Evolutionary conservation across 768 basidiomycete genomes (phyloP), one percentile per base, ranked within the genome.

Genomic region (Russula brevipes): DNA sequence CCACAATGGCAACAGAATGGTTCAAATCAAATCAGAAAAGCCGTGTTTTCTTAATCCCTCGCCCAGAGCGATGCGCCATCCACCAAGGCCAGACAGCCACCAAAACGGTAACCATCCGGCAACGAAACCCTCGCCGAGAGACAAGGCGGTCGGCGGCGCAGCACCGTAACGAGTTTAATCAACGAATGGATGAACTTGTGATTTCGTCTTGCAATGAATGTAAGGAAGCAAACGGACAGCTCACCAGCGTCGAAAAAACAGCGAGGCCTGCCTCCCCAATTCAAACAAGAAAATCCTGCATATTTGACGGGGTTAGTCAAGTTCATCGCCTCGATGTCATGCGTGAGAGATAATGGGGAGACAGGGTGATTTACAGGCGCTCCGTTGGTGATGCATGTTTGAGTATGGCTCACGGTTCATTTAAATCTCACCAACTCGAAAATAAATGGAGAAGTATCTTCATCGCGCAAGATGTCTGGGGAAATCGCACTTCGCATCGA

Each of bases 311-410:
- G 24, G 24, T 24, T 24, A 24, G 24, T 24, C 24, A 24, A 24
- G 24, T 24, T 24, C 24, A 35, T 24, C 16, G 30, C 14, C 5
- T 45, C 47, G n/a, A 49, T 14, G 35, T 17, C 6, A 11, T 33
- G 31, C 8, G 17, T 45, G 10, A 35, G 9, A n/a, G 10, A 39
- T 30, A 30, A 24, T 24, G 24, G 24, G 24, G 33, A 8, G n/a
- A 59, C 10, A 44, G 31, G 62, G 14, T 50, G 9, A 2, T 12
- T n/a, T 24, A 41, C 54, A 52, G 54, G 42, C 44, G 67, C 67
- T 68, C 67, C 54, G 67, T 67, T 68, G 67, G 67, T 68, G 67
- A 68, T 68, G 67, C 67, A 68, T 68, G 67, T 68, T 66, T 38
- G 67, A 68, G 67, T 66, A 58, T 66, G 67, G 67, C 46, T 66